phyloP scores from a whole-genome alignment of 495 filamentous ascomycete species.

The Aspergillus homomorphus region DNA sequence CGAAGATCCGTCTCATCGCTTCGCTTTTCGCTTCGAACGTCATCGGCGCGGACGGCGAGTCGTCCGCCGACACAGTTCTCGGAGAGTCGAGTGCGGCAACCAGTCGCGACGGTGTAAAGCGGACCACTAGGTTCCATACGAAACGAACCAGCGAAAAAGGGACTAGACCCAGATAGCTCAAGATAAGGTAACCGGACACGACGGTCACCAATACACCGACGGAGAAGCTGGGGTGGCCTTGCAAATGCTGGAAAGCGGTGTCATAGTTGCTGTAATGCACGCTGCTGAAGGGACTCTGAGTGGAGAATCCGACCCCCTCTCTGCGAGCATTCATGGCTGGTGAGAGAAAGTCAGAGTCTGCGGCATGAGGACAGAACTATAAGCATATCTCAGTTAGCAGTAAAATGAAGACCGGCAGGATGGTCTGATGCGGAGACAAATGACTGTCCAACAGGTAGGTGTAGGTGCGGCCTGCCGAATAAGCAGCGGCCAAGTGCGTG shows the following conservation, averaged over 20 bases:
- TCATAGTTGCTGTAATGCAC: conserved; percentile 37
- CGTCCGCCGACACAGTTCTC: conserved; percentile 23
- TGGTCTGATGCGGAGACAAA: neutral
- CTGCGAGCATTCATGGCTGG: conserved; percentile 43
- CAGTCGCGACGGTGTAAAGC: conserved; percentile 56
- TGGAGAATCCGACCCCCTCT: conserved; percentile 34
- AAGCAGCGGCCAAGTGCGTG: conserved; percentile 25
- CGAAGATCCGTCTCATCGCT: conserved; percentile 62
- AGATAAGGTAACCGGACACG: conserved; percentile 25
- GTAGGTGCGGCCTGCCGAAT: neutral
- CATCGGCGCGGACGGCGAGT: conserved; percentile 18
- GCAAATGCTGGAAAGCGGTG: conserved; percentile 24
- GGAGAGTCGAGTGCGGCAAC: conserved; percentile 56
- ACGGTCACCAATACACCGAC: conserved; percentile 25
- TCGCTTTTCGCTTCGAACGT: conserved; percentile 56
- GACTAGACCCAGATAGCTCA: conserved; percentile 30
- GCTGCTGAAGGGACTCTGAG: conserved; percentile 29
- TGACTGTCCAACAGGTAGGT: neutral
- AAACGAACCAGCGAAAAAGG: conserved; percentile 27
- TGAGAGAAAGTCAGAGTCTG: conserved; percentile 14
- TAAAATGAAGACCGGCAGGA: conserved; percentile 12
- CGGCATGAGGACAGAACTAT: conserved; percentile 22
- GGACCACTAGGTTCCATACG: conserved; percentile 63
- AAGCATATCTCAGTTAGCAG: conserved; percentile 15
- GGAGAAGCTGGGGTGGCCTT: conserved; percentile 24